Base-by-base conservation (phyloP, 352 stramenopile species). In the Elongisporangium anandrum region DNA sequence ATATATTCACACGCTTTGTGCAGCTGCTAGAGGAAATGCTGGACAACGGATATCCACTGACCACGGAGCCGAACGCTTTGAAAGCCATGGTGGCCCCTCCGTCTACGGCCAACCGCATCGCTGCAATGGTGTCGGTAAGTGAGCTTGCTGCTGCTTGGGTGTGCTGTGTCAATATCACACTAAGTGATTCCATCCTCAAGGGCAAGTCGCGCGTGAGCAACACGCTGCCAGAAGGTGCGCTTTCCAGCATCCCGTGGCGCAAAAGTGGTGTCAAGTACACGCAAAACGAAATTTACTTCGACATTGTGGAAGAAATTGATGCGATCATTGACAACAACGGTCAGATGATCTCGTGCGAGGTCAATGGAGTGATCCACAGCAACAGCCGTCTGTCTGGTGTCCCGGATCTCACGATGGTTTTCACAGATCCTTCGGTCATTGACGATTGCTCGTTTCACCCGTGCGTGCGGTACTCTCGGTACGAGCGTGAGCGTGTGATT, bases 271-370 rank as follows among this genome's bases (percentile, higher is more conserved):
- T 99, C 55, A 88, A 88, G 50, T 99, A 99, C 73, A 91, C 84
- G 53, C 85, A 92, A 65, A 99, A 99, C 81, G 97, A 99, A 79
- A 98, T 99, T 54, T 99, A 99, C 74, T 96, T 99, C 61, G 97
- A 99, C 71, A 98, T 99, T 69, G 81, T 99, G 0, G 97, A 99
- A 77, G 95, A 98, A 71, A 91, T 99, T 26, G 95, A 99, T 77
- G 92, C 93, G n/a, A 99, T 99, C 72, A 70, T 99, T 20, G 91
- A 97, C 68, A 74, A 80, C 24, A 94, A 88, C 48, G 92, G 92
- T 10, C 77, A 82, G 48, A 92, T 99, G 57, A 87, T 99, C 56
- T 97, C 90, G 52, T 96, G 82, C 34, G 95, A 99, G 77, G 96
- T 99, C 38, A 97, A 87, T 39, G 97, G 97, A 21, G 87, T 79